Conservation (phyloP, 2,329 filamentous ascomycete species). For the Fusarium sp. region DNA sequence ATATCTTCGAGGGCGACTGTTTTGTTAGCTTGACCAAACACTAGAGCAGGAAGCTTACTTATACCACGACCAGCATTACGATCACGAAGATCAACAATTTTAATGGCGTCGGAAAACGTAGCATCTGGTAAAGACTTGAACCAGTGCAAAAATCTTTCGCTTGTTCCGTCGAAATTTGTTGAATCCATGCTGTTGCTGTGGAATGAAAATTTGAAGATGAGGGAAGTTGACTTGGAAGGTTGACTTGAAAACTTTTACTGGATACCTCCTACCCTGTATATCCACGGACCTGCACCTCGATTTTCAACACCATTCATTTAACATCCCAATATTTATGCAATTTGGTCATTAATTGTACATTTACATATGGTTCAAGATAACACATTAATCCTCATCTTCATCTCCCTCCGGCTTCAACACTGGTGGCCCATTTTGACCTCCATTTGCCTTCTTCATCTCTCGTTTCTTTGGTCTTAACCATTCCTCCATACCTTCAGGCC, state of each 20-base stretch:
- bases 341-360: neutral
- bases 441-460: slow-evolving; percentile 63
- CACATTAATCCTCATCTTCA: neutral
- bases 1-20: slow-evolving; percentile 81
- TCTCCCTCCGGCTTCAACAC: slow-evolving; percentile 38
- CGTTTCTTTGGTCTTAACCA: slow-evolving; percentile 88
- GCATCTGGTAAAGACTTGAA: slow-evolving; percentile 65
- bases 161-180: slow-evolving; percentile 57
- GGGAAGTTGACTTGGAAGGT: neutral
- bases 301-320: neutral
- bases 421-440: slow-evolving; percentile 49
- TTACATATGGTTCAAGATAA: neutral
- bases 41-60: slow-evolving; percentile 52
- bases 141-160: slow-evolving; percentile 64
- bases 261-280: slow-evolving; percentile 16
- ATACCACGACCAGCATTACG: slow-evolving; percentile 67
- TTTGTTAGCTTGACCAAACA: slow-evolving; percentile 50
- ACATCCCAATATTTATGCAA: neutral
- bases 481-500: slow-evolving; percentile 90
- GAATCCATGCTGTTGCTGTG: slow-evolving; percentile 17
- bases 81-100: slow-evolving; percentile 65
- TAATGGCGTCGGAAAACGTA: slow-evolving; percentile 65
- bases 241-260: slow-evolving; percentile 32
- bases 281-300: neutral
- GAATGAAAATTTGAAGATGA: neutral